Evolutionary conservation across 257 asterid species (phyloP).

Genomic region (Plantago elongata): DNA sequence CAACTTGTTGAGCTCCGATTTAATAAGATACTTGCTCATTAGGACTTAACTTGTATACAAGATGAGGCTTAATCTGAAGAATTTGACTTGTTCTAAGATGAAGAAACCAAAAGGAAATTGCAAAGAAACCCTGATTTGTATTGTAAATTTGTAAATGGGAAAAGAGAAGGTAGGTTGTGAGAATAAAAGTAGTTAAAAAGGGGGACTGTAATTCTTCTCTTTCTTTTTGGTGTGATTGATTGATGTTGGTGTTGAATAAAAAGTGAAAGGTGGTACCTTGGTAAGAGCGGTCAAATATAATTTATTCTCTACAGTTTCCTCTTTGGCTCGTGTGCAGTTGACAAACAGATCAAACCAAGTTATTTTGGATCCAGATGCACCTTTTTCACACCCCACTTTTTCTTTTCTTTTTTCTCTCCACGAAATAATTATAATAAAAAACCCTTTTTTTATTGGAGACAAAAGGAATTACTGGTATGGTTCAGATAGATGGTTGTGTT

Average conservation of each 20-base stretch:
- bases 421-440: background rate
- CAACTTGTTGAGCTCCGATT: no score
- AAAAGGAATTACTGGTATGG: background rate
- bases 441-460: background rate
- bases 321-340: conserved; percentile 23
- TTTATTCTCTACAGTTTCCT: conserved; percentile 27
- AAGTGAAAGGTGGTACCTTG: conserved; percentile 41
- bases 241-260: background rate
- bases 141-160: no score
- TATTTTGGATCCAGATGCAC: background rate
- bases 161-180: background rate
- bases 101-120: no score
- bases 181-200: conserved; percentile 48
- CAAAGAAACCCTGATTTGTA: no score
- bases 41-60: conserved; percentile 28
- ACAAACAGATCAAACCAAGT: conserved; percentile 22
- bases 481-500: background rate
- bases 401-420: background rate
- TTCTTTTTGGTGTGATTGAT: conserved; percentile 3
- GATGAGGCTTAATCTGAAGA: no score
- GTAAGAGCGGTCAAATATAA: conserved; percentile 64
- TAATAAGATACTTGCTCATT: no score
- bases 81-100: no score
- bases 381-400: background rate
- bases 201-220: conserved; percentile 18